These are phyloP conservation scores for Ceratocystis cubensis DNA, from an alignment of 2,329 filamentous ascomycete genomes.

Conservation along the genomic window DNA sequence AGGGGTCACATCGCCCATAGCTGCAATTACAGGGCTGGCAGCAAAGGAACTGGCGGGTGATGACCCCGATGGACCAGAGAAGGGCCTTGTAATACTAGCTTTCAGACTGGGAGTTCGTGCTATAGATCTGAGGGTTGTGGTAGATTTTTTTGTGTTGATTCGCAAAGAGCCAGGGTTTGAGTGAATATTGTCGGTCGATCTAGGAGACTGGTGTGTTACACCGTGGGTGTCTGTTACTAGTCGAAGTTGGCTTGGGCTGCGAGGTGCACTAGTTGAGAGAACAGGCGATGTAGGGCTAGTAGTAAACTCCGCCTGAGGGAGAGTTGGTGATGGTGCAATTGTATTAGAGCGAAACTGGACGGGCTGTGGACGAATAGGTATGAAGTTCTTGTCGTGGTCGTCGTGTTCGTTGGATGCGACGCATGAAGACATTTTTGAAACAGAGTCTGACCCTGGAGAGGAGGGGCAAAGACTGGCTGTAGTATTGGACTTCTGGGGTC, in stretches of 20 bases:
- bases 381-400: not conserved
- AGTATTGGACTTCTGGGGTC: not conserved
- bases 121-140: conserved; percentile 38
- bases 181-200: conserved; percentile 2
- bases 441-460: conserved; percentile 6
- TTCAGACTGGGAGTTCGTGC: conserved; percentile 51
- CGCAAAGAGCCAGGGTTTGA: conserved; percentile 20
- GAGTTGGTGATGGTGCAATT: conserved; percentile 20
- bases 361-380: conserved; percentile 10
- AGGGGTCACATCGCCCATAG: conserved; percentile 67
- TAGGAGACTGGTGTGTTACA: conserved; percentile 17
- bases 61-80: conserved; percentile 30
- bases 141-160: conserved; percentile 33
- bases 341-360: conserved; percentile 20
- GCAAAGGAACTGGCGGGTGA: conserved; percentile 53
- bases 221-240: conserved; percentile 23
- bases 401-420: not conserved
- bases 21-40: conserved; percentile 61
- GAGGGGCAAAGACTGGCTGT: conserved; percentile 1
- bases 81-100: conserved; percentile 38
- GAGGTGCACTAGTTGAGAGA: conserved; percentile 17
- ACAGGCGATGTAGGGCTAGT: conserved; percentile 21
- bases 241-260: conserved; percentile 22
- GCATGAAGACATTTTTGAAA: conserved; percentile 9
- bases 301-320: conserved; percentile 18